These are phyloP conservation scores for Scheffersomyces parashehatae DNA, from an alignment of 1,139 yeast species.

Conservation along the genomic window DNA sequence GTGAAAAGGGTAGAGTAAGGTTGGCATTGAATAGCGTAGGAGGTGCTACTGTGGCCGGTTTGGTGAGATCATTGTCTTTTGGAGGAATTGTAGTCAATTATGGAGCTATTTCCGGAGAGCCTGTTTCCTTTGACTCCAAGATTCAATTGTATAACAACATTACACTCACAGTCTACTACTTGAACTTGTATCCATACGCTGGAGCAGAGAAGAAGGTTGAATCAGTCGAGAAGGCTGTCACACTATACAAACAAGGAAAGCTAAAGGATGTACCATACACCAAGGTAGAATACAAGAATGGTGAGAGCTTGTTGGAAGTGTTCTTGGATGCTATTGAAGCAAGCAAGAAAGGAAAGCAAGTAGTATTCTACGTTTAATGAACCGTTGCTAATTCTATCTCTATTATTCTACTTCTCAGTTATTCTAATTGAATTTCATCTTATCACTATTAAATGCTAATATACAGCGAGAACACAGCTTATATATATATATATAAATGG, in stretches of 20 bases:
- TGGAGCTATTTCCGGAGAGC: conserved; percentile 21
- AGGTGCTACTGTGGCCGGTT: conserved; percentile 17
- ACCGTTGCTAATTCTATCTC: too few relatives aligned
- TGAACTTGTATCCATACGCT: conserved; percentile 15
- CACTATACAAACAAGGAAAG: conserved; percentile 13
- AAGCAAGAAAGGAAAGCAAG: conserved; percentile 2
- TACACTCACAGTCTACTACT: conserved; percentile 20
- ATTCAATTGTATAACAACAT: conserved; percentile 20
- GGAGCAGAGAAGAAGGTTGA: conserved; percentile 17
- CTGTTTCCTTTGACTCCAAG: conserved; percentile 11
- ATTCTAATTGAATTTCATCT: too few relatives aligned
- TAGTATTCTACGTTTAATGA: not conserved
- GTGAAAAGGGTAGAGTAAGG: conserved; percentile 20
- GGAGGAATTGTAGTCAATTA: conserved; percentile 31
- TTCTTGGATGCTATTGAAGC: conserved; percentile 4
- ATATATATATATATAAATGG: too few relatives aligned
- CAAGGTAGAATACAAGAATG: conserved; percentile 7
- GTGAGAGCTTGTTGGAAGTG: conserved; percentile 5
- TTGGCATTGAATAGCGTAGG: conserved; percentile 36
- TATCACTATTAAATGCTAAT: too few relatives aligned
- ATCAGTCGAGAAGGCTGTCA: conserved; percentile 10
- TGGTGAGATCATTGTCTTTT: conserved; percentile 26
- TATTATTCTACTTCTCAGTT: too few relatives aligned
- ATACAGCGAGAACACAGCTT: too few relatives aligned
- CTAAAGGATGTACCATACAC: conserved; percentile 10